Evolutionary conservation across 116 monocot species (phyloP).

Genomic region (Cymodocea nodosa): DNA sequence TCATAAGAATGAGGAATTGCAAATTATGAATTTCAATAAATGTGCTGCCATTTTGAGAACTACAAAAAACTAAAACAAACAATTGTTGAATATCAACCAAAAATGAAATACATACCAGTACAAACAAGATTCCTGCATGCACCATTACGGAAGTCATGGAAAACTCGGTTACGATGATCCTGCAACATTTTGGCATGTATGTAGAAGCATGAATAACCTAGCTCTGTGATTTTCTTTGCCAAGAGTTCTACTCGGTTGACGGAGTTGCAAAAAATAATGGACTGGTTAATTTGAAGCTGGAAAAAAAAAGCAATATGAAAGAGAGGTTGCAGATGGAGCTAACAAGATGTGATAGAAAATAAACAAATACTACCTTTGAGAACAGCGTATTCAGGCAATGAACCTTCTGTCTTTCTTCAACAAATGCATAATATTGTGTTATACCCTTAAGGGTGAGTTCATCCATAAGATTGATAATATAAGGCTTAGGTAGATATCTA

Average conservation of each 20-base stretch:
- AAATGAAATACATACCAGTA: constrained; percentile 36
- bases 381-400: constrained; percentile 97
- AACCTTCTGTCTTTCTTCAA: constrained; percentile 94
- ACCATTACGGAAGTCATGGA: constrained; percentile 95
- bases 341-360: not conserved
- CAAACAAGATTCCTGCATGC: constrained; percentile 97
- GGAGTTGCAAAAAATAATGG: constrained; percentile 97
- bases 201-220: constrained; percentile 97
- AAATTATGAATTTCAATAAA: too few species aligned
- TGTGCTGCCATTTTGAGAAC: too few species aligned
- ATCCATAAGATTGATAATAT: constrained; percentile 92
- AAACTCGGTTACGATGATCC: constrained; percentile 84
- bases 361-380: constrained; percentile 57
- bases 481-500: constrained; percentile 61
- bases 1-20: too few species aligned
- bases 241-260: constrained; percentile 89
- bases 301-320: not conserved
- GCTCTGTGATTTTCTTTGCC: constrained; percentile 93
- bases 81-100: too few species aligned
- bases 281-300: constrained; percentile 97
- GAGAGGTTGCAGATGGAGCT: not conserved
- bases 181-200: constrained; percentile 96
- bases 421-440: constrained; percentile 91
- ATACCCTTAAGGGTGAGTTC: constrained; percentile 94
- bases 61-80: too few species aligned